Conservation (phyloP, 257 asterid genomes). For the Fraxinus anomala region DNA sequence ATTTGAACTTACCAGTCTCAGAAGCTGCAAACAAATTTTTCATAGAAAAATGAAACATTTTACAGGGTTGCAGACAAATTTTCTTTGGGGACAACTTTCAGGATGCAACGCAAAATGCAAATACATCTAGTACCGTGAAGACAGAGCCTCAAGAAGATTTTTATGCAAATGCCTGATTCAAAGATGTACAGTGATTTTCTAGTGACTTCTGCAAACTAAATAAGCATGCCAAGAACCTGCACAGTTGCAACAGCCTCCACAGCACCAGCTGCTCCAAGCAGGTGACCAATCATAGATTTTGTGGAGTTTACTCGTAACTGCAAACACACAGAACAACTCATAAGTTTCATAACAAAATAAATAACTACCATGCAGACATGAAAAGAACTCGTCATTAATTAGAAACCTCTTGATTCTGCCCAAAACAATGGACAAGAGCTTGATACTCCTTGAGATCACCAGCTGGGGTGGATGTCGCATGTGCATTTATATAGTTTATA, state of each 20-base stretch:
- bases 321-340: conserved; percentile 28
- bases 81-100: background rate
- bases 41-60: background rate
- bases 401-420: conserved; percentile 85
- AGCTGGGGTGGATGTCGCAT: conserved; percentile 60
- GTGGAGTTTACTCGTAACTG: conserved; percentile 95
- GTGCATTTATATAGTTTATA: conserved; percentile 59
- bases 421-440: conserved; percentile 83
- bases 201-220: conserved; percentile 13
- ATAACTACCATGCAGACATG: background rate
- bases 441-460: conserved; percentile 81
- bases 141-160: background rate
- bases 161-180: conserved; percentile 4
- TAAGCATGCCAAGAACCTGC: conserved; percentile 54
- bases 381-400: conserved; percentile 24
- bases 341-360: conserved; percentile 19
- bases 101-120: background rate
- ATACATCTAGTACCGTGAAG: conserved; percentile 30
- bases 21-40: background rate
- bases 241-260: conserved; percentile 97
- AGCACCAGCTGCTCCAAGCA: conserved; percentile 98
- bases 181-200: conserved; percentile 11
- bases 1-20: background rate
- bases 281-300: conserved; percentile 96
- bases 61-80: background rate